Evolutionary conservation across 352 stramenopile genomes (phyloP).

Genomic region (Sclerospora graminicola): DNA sequence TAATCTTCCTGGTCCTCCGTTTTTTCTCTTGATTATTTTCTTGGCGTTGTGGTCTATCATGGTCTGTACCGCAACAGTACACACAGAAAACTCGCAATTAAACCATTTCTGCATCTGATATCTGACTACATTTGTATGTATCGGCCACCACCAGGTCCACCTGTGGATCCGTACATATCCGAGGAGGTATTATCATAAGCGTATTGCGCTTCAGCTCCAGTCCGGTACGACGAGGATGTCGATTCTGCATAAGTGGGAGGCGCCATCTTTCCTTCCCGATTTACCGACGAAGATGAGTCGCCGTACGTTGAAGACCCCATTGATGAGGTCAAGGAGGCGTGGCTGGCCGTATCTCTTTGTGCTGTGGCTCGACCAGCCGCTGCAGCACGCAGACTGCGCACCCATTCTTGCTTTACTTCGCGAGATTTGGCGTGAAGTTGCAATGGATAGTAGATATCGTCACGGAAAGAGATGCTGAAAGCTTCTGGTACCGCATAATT

Average conservation of each 20-base stretch:
- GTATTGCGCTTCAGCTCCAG: constrained; percentile 4
- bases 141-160: constrained; percentile 19
- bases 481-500: constrained; percentile 68
- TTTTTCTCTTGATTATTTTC: too few species aligned
- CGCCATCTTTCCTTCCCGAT: constrained; percentile 1
- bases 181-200: constrained; percentile 20
- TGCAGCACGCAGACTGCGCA: constrained; percentile 57
- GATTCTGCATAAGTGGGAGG: constrained; percentile 16
- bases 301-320: constrained; percentile 11
- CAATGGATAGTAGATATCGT: constrained; percentile 74
- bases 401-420: constrained; percentile 73
- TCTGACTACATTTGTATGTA: constrained; percentile 38
- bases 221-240: constrained; percentile 9
- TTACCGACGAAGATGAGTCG: constrained; percentile 6
- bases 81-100: too few species aligned
- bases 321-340: constrained; percentile 21
- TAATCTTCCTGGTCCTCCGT: too few species aligned
- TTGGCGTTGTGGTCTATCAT: too few species aligned
- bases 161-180: constrained; percentile 16
- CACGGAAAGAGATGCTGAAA: constrained; percentile 70
- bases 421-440: constrained; percentile 74
- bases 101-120: too few species aligned
- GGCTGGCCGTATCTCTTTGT: constrained; percentile 9
- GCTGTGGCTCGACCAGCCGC: constrained; percentile 16
- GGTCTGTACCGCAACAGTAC: too few species aligned